Evolutionary conservation across 345 rosid species (phyloP), one percentile per base, ranked within the genome.

Genomic region (Stellera chamaejasme): DNA sequence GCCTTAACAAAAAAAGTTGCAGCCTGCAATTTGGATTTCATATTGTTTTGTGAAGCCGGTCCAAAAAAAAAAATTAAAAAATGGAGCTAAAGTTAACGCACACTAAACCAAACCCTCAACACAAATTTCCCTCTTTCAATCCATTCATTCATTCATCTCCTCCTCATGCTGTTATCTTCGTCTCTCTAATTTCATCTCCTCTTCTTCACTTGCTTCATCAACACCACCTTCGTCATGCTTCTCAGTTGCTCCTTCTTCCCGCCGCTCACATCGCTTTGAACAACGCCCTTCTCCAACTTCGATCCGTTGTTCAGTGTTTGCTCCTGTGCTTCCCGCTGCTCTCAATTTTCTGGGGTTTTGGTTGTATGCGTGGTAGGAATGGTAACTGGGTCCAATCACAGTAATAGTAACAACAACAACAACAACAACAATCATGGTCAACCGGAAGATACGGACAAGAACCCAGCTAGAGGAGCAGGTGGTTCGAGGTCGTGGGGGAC

Each of bases 401-500:
- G 32, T 48, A 72, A 73, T 45, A 32, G 39, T n/a, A n/a, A n/a
- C n/a, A n/a, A 19, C 23, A 19, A 1, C 23, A 19, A 19, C 23
- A 19, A 1, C 23, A 19, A 19, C 39, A 32, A 32, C 39, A 76
- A 66, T 62, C 72, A 65, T 62, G 72, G 69, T 52, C 73, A 70
- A 65, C 82, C 39, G 45, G 87, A 83, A 13, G 90, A 86, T 59
- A 85, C 69, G 59, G 90, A 68, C 42, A 74, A 56, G 62, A 66
- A 64, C 57, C 77, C 63, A 10, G 54, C 55, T 1, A 75, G 73
- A 43, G 80, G 75, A 8, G 81, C 78, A 32, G 68, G 71, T n/a
- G 74, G 78, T 57, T 60, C 80, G 12, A 76, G 95, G 82, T 88
- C 97, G 39, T 84, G 97, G 93, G 95, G 95, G 5, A 82, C 87